Conservation (phyloP, 2,329 filamentous ascomycete genomes). For the Alternaria arborescens region DNA sequence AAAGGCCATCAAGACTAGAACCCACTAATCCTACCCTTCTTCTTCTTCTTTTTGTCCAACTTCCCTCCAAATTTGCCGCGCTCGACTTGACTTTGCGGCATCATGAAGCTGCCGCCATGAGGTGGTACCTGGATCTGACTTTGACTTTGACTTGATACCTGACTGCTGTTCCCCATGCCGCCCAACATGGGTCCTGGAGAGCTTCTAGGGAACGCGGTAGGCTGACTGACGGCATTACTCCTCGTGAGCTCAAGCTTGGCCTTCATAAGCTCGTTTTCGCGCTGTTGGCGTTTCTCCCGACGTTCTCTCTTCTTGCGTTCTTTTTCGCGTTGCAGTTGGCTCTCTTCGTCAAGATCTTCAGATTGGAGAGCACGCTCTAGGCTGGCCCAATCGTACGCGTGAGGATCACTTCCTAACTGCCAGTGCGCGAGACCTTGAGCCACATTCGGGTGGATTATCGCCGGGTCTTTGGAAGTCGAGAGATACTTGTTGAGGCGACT, state of each 20-base stretch:
- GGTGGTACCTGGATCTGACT: slow-evolving; percentile 10
- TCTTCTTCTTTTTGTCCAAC: slow-evolving; percentile 46
- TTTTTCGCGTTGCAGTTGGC: slow-evolving; percentile 50
- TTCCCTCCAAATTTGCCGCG: slow-evolving; percentile 47
- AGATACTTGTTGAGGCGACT: slow-evolving; percentile 51
- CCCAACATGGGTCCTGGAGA: slow-evolving; percentile 38
- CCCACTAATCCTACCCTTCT: slow-evolving; percentile 47
- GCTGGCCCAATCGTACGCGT: slow-evolving; percentile 53
- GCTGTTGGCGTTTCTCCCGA: slow-evolving; percentile 51
- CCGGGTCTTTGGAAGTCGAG: slow-evolving; percentile 22
- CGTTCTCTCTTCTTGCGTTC: slow-evolving; percentile 52
- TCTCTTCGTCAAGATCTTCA: slow-evolving; percentile 44
- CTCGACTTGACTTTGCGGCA: slow-evolving; percentile 45
- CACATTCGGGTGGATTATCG: slow-evolving; percentile 43
- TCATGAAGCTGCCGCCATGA: slow-evolving; percentile 7
- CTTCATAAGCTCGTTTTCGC: slow-evolving; percentile 46
- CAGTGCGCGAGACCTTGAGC: slow-evolving; percentile 54
- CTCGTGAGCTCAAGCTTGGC: slow-evolving; percentile 30
- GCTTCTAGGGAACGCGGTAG: slow-evolving; percentile 29
- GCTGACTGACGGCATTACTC: slow-evolving; percentile 32
- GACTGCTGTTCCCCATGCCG: slow-evolving; percentile 37
- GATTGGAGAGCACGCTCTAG: slow-evolving; percentile 40
- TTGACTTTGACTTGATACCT: slow-evolving; percentile 22
- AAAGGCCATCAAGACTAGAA: slow-evolving; percentile 24
- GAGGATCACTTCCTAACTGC: slow-evolving; percentile 49